Conservation (phyloP, 768 basidiomycete genomes). For the Clitopilus hobsonii region DNA sequence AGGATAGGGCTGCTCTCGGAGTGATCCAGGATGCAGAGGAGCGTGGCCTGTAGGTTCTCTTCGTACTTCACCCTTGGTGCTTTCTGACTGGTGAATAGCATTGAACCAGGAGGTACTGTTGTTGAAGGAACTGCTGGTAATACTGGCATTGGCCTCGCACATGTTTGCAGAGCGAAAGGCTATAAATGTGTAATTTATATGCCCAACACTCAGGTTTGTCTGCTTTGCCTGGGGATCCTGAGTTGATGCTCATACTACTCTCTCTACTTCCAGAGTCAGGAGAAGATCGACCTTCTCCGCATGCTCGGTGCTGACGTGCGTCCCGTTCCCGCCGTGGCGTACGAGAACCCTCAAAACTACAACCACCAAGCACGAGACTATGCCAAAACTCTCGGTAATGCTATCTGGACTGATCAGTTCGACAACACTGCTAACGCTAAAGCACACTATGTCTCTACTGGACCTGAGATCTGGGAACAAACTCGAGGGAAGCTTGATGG, state of each 20-base stretch:
- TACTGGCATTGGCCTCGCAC: constrained; percentile 94
- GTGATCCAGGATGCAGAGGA: constrained; percentile 84
- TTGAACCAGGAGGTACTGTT: constrained; percentile 92
- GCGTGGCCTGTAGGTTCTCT: constrained; percentile 60
- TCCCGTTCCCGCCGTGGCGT: constrained; percentile 95
- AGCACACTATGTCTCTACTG: constrained; percentile 86
- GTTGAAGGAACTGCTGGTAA: constrained; percentile 99
- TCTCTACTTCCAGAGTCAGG: constrained; percentile 70
- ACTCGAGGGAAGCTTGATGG: constrained; percentile 74
- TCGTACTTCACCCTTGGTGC: background rate
- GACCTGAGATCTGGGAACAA: constrained; percentile 96
- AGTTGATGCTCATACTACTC: background rate
- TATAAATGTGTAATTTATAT: constrained; percentile 99
- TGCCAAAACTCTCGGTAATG: constrained; percentile 68
- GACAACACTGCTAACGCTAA: constrained; percentile 92
- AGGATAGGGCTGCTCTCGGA: constrained; percentile 93
- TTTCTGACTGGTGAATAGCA: constrained; percentile 29
- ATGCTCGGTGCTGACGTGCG: constrained; percentile 98
- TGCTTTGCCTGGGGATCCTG: background rate
- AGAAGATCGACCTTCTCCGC: constrained; percentile 94
- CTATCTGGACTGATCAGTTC: constrained; percentile 98
- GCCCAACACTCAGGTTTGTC: constrained; percentile 82
- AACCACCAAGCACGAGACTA: constrained; percentile 95
- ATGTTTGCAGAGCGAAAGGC: constrained; percentile 88
- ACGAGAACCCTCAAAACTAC: constrained; percentile 93